A percentile compares a stretch with the other conserved stretches of the same genome.
These are phyloP conservation scores for Corylus avellana DNA, from an alignment of 306 rosid species.

Conservation along the genomic window DNA sequence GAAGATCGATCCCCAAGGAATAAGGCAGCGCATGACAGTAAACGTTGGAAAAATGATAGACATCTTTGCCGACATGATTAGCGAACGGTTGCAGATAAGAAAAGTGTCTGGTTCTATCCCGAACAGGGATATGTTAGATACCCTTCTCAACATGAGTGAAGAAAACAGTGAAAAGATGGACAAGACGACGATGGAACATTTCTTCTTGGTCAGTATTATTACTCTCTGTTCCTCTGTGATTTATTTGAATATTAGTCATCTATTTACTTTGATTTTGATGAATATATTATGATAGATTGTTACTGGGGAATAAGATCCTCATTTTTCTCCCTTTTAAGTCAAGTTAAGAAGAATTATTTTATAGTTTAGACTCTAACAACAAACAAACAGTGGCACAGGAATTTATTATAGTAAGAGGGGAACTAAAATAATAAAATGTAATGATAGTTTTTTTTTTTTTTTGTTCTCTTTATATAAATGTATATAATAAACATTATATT, in stretches of 20 bases:
- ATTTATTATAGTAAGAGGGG: too few species aligned
- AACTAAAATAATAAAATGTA: too few species aligned
- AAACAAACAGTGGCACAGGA: too few species aligned
- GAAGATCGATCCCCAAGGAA: constrained; percentile 47
- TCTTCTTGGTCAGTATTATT: constrained; percentile 27
- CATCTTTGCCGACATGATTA: constrained; percentile 14
- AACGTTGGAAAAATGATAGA: constrained; percentile 20
- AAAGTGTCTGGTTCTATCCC: neutral
- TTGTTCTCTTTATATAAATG: too few species aligned
- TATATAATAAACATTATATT: too few species aligned
- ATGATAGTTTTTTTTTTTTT: too few species aligned
- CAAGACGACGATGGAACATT: constrained; percentile 22
- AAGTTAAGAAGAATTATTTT: too few species aligned
- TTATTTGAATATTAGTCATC: too few species aligned
- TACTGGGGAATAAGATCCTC: too few species aligned
- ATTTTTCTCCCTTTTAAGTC: too few species aligned
- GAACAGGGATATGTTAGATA: constrained; percentile 38
- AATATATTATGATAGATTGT: too few species aligned
- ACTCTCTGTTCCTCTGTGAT: neutral
- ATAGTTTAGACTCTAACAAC: too few species aligned
- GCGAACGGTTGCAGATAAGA: constrained; percentile 31
- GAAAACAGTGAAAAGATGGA: constrained; percentile 35
- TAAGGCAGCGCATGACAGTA: constrained; percentile 1
- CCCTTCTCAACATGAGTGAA: constrained; percentile 38
- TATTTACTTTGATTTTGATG: neutral